These are phyloP conservation scores for Pseudoperonospora humuli DNA, from an alignment of 352 stramenopile genomes.

Conservation along the genomic window DNA sequence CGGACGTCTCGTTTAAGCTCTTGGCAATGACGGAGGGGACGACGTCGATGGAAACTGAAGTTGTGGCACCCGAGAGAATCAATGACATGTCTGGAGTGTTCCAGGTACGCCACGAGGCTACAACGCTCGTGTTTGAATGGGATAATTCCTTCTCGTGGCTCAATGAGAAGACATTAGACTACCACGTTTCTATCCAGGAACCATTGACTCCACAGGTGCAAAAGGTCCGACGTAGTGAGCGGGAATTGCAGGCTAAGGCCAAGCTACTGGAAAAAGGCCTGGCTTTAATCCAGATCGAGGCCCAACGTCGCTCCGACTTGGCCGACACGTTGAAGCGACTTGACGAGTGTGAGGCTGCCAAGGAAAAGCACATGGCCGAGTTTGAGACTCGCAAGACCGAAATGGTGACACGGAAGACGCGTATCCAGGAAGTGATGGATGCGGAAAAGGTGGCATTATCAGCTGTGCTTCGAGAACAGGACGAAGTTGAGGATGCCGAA, in stretches of 20 bases:
- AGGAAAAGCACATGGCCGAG: constrained; percentile 26
- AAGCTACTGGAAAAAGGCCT: constrained; percentile 28
- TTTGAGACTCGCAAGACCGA: constrained; percentile 25
- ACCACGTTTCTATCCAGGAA: constrained; percentile 71
- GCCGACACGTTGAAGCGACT: constrained; percentile 29
- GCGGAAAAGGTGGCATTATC: constrained; percentile 36
- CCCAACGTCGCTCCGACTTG: constrained; percentile 28
- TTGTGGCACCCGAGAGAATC: constrained; percentile 42
- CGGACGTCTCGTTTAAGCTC: constrained; percentile 54
- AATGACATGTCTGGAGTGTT: constrained; percentile 46
- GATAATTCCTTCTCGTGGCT: constrained; percentile 83
- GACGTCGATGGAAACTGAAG: constrained; percentile 18
- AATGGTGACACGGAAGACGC: constrained; percentile 30
- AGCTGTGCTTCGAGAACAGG: constrained; percentile 33
- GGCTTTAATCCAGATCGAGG: constrained; percentile 29
- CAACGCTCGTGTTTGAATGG: constrained; percentile 61
- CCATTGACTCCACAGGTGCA: constrained; percentile 35
- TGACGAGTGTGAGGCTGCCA: constrained; percentile 25
- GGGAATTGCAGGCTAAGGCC: constrained; percentile 13
- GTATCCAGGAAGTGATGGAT: constrained; percentile 56
- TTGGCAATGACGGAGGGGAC: constrained; percentile 5
- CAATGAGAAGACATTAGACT: constrained; percentile 79
- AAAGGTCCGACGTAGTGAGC: constrained; percentile 26
- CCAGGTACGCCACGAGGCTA: constrained; percentile 27
- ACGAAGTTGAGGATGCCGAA: constrained; percentile 43